Base-by-base conservation (phyloP, 768 basidiomycete species). In the Tylopilus rubrobrunneus region DNA sequence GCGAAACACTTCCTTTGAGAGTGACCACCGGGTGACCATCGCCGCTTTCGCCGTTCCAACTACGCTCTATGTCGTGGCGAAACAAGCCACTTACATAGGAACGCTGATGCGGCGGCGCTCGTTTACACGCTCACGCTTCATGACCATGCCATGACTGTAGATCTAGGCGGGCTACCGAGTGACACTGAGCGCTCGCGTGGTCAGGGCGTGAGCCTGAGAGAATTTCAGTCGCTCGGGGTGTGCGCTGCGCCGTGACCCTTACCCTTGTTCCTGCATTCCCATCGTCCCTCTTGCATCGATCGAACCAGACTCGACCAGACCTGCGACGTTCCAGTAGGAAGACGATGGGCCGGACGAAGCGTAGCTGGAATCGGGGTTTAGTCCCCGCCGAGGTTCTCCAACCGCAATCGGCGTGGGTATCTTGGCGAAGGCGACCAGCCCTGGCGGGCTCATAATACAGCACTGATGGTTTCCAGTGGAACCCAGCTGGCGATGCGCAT, bases 171-270 rank as follows among this genome's bases (percentile, higher is more conserved):
- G 47, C 31, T 17, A 25, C 34, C 34, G 34, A 31, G 29, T 6
- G 29, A 17, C 9, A 31, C 5, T 28, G 57, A 47, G 52, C 59
- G 46, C 50, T 52, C 59, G 40, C 48, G 47, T 57, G 58, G 45
- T 14, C 19, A 42, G n/a, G 2, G n/a, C 9, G 28, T 59, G 21
- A 42, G 4, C 45, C 43, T 56, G 56, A 19, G 56, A 52, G n/a
- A n/a, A n/a, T n/a, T 4, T 6, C 7, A 14, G 31, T 12, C 28
- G 8, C 8, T 23, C 9, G 21, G 40, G 2, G 7, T 15, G 40
- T 41, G n/a, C 37, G 8, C 37, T n/a, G 2, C 37, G 37, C n/a
- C 37, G 37, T 39, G 7, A 39, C 37, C 19, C 25, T n/a, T 7
- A 17, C 15, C 33, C 27, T 17, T 7, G 19, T 9, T 33, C 12